Conservation (phyloP, 1,284 basidiomycete genomes). For the Volvariella volvacea region DNA sequence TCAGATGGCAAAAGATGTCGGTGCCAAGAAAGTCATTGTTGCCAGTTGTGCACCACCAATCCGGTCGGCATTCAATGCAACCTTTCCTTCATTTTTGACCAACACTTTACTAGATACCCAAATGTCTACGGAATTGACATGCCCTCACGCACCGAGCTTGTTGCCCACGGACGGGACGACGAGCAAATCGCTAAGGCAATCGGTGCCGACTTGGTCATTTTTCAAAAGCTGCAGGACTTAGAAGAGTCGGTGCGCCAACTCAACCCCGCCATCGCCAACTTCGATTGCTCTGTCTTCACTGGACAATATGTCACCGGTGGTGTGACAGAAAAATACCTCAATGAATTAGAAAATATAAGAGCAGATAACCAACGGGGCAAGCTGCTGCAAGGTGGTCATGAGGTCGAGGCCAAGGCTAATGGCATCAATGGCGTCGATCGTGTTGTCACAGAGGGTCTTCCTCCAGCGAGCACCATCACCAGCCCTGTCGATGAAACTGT, state of each 20-base stretch:
- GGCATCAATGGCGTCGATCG: constrained; percentile 15
- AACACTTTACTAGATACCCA: constrained; percentile 50
- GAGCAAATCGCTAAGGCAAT: constrained; percentile 79
- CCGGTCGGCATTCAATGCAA: constrained; percentile 36
- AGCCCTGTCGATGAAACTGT: constrained; percentile 62
- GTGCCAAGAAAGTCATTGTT: constrained; percentile 95
- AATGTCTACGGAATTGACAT: constrained; percentile 99
- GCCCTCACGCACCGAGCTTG: constrained; percentile 92
- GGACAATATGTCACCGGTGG: constrained; percentile 96
- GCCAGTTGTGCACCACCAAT: constrained; percentile 98
- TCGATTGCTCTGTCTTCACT: constrained; percentile 98
- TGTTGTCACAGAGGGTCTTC: constrained; percentile 19
- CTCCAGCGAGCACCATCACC: constrained; percentile 39
- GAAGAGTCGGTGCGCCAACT: constrained; percentile 84
- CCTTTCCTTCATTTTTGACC: neutral
- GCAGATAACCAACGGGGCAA: constrained; percentile 82
- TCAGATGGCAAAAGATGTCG: constrained; percentile 99
- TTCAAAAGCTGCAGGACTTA: constrained; percentile 92
- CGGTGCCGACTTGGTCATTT: constrained; percentile 95
- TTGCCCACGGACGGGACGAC: constrained; percentile 79
- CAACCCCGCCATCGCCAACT: constrained; percentile 74
- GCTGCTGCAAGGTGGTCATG: constrained; percentile 24
- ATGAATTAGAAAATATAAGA: constrained; percentile 70
- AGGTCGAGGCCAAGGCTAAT: constrained; percentile 29
- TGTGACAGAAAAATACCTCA: constrained; percentile 85